Base-by-base conservation (phyloP, 495 filamentous ascomycete species). In the Talaromyces adpressus region DNA sequence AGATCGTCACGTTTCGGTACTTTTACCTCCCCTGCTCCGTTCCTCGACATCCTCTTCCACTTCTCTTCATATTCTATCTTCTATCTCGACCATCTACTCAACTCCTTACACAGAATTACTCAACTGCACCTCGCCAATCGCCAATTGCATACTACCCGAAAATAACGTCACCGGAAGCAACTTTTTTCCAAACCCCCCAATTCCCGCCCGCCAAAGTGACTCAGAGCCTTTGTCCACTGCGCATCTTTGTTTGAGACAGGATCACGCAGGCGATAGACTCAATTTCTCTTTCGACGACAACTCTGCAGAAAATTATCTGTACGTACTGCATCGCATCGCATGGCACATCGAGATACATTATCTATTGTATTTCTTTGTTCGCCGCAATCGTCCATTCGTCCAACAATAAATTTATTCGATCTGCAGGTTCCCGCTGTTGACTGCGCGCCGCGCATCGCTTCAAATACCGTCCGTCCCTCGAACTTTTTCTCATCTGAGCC, bases 351-450 rank as follows among this genome's bases (percentile, higher is more conserved):
- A 36, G 0, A 49, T 9, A 49, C 36, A 41, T 3, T 49, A 49
- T 58, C 18, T 25, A 22, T 36, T 5, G 56, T 20, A 20, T 5
- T 36, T 36, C 30, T 58, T 36, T 32, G 30, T 58, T 36, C 56
- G 20, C n/a, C 30, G 56, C 30, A 32, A 32, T 36, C 56, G 27
- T 58, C 56, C 30, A 32, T 36, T 58, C 27, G 56, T 58, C 56
- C 30, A 58, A 58, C 56, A 58, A 20, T 58, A 18, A 22, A 58
- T 36, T 58, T 58, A 36, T 18, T 22, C 30, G 29, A 58, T 58
- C 56, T 58, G 56, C 56, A 58, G 56, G 56, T 58, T 58, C 56
- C 56, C 56, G 56, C 56, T 29, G 53, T 23, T 57, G 53, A 29
- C 53, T 57, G 53, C 53, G 25, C 16, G 23, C 23, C 56, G 56